phyloP scores from a whole-genome alignment of 1,284 basidiomycete species.

The Marasmius tenuissimus region DNA sequence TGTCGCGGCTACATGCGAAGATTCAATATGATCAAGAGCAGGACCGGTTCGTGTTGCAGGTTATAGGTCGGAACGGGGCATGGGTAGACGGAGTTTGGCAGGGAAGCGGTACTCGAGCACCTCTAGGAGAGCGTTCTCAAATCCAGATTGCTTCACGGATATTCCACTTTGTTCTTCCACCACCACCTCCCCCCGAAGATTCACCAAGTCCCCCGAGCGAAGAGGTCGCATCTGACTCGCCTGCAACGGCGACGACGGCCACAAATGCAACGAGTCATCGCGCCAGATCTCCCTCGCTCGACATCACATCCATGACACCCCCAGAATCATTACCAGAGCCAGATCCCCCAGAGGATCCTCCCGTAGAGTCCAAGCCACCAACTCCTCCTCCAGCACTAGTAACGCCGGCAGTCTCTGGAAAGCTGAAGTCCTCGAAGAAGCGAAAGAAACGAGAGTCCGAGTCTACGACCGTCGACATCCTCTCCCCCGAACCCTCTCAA shows the following conservation, averaged over 20 bases:
- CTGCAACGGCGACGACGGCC: not conserved
- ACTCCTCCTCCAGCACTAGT: slow-evolving; percentile 61
- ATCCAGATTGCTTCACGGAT: slow-evolving; percentile 98
- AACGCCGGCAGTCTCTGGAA: not conserved
- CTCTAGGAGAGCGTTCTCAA: slow-evolving; percentile 85
- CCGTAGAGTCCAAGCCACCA: not conserved
- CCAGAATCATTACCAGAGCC: slow-evolving; percentile 67
- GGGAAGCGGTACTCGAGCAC: slow-evolving; percentile 82
- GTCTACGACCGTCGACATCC: slow-evolving; percentile 14
- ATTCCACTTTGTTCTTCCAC: slow-evolving; percentile 94
- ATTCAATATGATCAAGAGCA: slow-evolving; percentile 90
- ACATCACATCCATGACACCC: slow-evolving; percentile 78
- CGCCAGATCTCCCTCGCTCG: slow-evolving; percentile 69
- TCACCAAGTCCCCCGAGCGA: slow-evolving; percentile 71
- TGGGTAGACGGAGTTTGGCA: slow-evolving; percentile 98
- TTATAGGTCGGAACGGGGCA: slow-evolving; percentile 93
- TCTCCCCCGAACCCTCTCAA: slow-evolving; percentile 16
- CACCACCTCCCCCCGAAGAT: slow-evolving; percentile 69
- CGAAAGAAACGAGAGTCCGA: slow-evolving; percentile 15
- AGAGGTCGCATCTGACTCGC: slow-evolving; percentile 38
- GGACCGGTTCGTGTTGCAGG: slow-evolving; percentile 87
- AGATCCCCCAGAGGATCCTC: not conserved
- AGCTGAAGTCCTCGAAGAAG: not conserved
- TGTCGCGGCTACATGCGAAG: slow-evolving; percentile 93
- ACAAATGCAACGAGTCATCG: slow-evolving; percentile 39